Base-by-base conservation (phyloP, 2,329 filamentous ascomycete genomes). In the Xylaria sp. region DNA sequence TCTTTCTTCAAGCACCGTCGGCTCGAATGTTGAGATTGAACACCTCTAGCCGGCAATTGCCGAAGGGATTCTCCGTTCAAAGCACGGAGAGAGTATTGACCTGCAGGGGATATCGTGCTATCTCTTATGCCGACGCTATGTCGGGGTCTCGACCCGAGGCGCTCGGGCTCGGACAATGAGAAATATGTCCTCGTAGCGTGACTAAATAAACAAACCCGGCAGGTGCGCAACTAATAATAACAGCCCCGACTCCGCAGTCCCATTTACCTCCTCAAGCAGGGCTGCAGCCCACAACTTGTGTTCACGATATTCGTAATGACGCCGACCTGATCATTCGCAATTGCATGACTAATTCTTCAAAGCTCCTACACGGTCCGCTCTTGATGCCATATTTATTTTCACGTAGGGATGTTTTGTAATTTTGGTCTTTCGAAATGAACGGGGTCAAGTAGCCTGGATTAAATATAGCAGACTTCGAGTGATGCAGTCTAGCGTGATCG, bases 401-500 rank as follows among this genome's bases (percentile, higher is more conserved):
- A 28, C 52, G 60, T 56, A 61, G 56, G n/a, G 9, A 23, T 51
- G 28, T 62, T 66, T 56, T 43, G 59, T 23, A 59, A 62, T 66
- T 59, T 55, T 8, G 28, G 52, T 49, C 25, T 12, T 46, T 48
- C 33, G 13, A 3, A 31, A 43, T 25, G 9, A 66, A 43, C 31
- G 31, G 51, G 33, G 28, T 25, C 20, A 18, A 18, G 49, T 61
- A 61, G 57, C 28, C 31, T 36, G 12, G 62, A 62, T 57, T 23
- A 69, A 62, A 66, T 66, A 66, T 69, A 69, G 62, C 39, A 61
- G 49, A 51, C 36, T 62, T 58, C 5, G 46, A 49, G 49, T 31
- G 52, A 62, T 62, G 25, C 62, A 66, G 62, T 62, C 57, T 69
- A 69, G 62, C 62, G 62, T 69, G 62, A 63, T 62, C 67, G 58